These are phyloP conservation scores for Aspergillus costaricaensis DNA, from an alignment of 2,329 filamentous ascomycete genomes.

Conservation along the genomic window DNA sequence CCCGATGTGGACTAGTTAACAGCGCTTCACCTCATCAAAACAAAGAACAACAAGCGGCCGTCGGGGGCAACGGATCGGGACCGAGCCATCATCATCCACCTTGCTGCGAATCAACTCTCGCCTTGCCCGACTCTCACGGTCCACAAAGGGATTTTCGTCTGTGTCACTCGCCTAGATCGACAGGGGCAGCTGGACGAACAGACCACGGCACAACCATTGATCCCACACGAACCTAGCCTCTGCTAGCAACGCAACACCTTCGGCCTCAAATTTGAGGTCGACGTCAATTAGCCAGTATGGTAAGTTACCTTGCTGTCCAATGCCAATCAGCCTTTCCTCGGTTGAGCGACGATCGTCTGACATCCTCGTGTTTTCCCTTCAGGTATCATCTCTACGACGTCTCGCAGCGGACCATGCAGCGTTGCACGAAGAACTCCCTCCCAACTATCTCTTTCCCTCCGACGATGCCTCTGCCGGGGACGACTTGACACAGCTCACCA, in stretches of 20 bases:
- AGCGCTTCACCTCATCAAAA: conserved; percentile 24
- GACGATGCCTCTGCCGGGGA: conserved; percentile 43
- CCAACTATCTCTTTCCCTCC: conserved; percentile 62
- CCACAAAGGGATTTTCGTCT: background rate
- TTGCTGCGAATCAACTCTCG: background rate
- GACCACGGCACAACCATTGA: background rate
- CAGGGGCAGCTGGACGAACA: background rate
- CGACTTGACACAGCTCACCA: conserved; percentile 59
- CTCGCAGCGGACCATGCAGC: conserved; percentile 62
- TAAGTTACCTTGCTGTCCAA: background rate
- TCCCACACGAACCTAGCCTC: background rate
- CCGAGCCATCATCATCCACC: background rate
- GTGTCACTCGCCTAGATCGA: background rate
- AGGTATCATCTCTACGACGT: conserved; percentile 53
- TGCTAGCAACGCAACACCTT: background rate
- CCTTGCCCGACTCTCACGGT: background rate
- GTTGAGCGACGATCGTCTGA: background rate
- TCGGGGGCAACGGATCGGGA: conserved; percentile 2
- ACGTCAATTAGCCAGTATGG: background rate
- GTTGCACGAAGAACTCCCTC: conserved; percentile 59
- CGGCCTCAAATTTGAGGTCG: background rate
- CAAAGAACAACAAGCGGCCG: conserved; percentile 14
- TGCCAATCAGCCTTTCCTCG: background rate
- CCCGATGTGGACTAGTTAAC: conserved; percentile 17
- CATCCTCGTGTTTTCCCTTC: background rate